Base-by-base conservation (phyloP, 2,329 filamentous ascomycete species). In the Diaporthe longicolla region DNA sequence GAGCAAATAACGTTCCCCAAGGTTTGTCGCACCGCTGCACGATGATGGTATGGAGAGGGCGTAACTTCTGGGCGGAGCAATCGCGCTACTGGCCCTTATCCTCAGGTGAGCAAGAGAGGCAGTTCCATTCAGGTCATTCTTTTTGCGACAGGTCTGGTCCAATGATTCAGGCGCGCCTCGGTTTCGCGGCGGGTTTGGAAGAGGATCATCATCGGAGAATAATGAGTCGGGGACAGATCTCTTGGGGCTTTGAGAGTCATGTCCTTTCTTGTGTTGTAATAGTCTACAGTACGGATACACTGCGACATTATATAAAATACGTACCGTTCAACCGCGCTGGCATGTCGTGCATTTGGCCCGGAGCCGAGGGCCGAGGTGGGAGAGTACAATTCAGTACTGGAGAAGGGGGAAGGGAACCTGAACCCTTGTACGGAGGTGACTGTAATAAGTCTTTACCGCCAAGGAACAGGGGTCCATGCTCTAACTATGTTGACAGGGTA, bases 331-430 rank as follows among this genome's bases (percentile, higher is more conserved):
- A 7, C 1, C 63, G 63, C 45, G 15, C 15, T 43, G 17, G 15
- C 40, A 37, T 52, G 29, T 52, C 45, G 61, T 52, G 61, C 61
- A 66, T 66, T 24, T n/a, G 13, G 37, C 11, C 45, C 45, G 63
- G 63, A 37, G 29, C 45, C 63, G 63, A 66, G 63, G 63, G 63
- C 63, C 63, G 63, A 66, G 63, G 63, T 66, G 61, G 45, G 45
- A 48, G 29, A 32, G 1, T 32, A 9, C 5, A 48, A 19, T 21
- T 7, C 43, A 21, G 6, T n/a, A 21, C 15, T 21, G 21, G 19
- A 50, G 17, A 21, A 29, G 45, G 45, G 17, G 45, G 21, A 26
- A 24, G 26, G 32, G 29, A 52, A 52, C 21, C 9, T 35, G 6
- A 32, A 19, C 45, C 29, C 45, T 37, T 35, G 61, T n/a, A n/a